A percentile compares a stretch with the other conserved stretches of the same genome.
These are phyloP conservation scores for Sungouiella blattae DNA, from an alignment of 805 yeast species.

Conservation along the genomic window DNA sequence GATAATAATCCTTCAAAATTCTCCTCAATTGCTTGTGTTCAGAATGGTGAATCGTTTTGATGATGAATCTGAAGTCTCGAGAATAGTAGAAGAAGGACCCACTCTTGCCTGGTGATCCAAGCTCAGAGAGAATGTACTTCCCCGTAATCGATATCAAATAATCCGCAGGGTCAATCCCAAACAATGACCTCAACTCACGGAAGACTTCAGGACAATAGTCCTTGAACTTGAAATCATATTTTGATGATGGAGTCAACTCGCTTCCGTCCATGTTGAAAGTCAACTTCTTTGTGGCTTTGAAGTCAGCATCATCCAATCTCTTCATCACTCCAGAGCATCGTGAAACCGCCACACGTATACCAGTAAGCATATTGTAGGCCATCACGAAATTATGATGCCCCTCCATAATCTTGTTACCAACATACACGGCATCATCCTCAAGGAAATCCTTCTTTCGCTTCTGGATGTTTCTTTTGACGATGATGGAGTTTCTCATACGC, in stretches of 20 bases:
- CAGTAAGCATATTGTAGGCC: constrained; percentile 97
- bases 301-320: constrained; percentile 68
- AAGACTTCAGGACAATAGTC: constrained; percentile 95
- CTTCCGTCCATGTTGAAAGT: constrained; percentile 86
- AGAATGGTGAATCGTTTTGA: constrained; percentile 90
- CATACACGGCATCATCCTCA: constrained; percentile 57
- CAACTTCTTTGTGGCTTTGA: constrained; percentile 67
- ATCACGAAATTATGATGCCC: constrained; percentile 91
- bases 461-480: constrained; percentile 41
- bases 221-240: constrained; percentile 93
- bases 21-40: constrained; percentile 83
- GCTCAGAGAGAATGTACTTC: constrained; percentile 83
- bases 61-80: constrained; percentile 88
- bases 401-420: constrained; percentile 82
- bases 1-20: constrained; percentile 70
- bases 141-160: constrained; percentile 90
- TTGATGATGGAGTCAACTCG: constrained; percentile 87
- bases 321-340: constrained; percentile 84
- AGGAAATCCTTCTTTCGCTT: constrained; percentile 37
- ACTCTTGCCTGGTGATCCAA: constrained; percentile 95
- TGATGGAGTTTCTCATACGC: constrained; percentile 47
- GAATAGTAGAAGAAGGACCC: constrained; percentile 96
- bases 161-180: constrained; percentile 94
- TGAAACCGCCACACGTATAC: constrained; percentile 92
- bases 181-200: constrained; percentile 71